phyloP scores from a whole-genome alignment of 495 filamentous ascomycete species.

The Tuber aestivum region DNA sequence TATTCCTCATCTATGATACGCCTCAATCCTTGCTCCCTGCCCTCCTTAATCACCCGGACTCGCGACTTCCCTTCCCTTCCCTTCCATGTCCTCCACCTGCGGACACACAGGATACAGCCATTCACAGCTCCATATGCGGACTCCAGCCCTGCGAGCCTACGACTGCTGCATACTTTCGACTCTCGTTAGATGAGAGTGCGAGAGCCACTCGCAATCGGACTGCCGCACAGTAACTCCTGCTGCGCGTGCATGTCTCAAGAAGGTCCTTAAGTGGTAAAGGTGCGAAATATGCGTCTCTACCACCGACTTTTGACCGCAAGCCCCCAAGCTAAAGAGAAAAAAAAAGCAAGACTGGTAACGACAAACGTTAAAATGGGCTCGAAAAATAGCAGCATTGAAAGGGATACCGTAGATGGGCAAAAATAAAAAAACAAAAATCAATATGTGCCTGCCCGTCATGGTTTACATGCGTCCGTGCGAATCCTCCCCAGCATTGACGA shows the following conservation, averaged over 20 bases:
- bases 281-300: neutral
- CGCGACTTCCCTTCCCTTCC: neutral
- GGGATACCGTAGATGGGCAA: neutral
- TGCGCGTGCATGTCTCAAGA: neutral
- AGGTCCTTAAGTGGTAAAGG: neutral
- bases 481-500: neutral
- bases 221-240: neutral
- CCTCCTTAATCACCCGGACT: conserved; percentile 1
- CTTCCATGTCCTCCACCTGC: neutral
- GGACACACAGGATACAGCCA: neutral
- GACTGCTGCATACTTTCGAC: neutral
- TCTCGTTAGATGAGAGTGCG: neutral
- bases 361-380: neutral
- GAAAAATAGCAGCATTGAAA: neutral
- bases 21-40: neutral
- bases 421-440: neutral
- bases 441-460: neutral
- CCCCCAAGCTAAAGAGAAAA: neutral
- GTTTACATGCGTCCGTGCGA: neutral
- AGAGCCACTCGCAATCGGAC: neutral
- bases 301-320: neutral
- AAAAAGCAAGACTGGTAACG: neutral
- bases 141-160: neutral
- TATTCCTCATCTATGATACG: conserved; percentile 3
- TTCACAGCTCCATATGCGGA: neutral